phyloP scores from a whole-genome alignment of 768 basidiomycete species.

The Dacryopinax primogenitus region DNA sequence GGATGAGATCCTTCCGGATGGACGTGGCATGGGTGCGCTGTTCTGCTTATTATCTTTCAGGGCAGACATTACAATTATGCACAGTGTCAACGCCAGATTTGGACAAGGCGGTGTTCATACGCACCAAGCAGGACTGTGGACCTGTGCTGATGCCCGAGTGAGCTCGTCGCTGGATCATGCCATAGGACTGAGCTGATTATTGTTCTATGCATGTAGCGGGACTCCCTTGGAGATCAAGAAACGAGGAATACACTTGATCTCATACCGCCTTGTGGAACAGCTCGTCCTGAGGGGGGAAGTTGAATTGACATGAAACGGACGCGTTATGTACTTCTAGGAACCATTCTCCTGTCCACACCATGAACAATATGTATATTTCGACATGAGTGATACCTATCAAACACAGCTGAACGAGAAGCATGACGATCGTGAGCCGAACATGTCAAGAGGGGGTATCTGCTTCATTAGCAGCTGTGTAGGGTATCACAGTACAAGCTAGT shows the following conservation, averaged over 20 bases:
- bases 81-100: constrained; percentile 70
- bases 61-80: constrained; percentile 11
- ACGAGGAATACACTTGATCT: constrained; percentile 68
- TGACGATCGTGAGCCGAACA: background rate
- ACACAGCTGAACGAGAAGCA: too few relatives aligned
- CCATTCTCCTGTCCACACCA: background rate
- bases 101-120: constrained; percentile 64
- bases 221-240: constrained; percentile 58
- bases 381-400: too few relatives aligned
- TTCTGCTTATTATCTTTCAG: background rate
- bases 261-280: constrained; percentile 63
- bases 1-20: constrained; percentile 69
- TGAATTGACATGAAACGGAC: constrained; percentile 49
- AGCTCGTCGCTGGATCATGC: constrained; percentile 14
- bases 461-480: constrained; percentile 3
- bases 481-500: background rate
- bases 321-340: background rate
- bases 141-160: constrained; percentile 31
- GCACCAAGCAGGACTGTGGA: constrained; percentile 54
- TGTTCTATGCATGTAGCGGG: constrained; percentile 36
- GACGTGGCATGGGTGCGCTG: constrained; percentile 37
- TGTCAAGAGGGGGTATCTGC: background rate
- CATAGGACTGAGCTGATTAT: background rate
- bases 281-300: constrained; percentile 59
- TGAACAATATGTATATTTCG: background rate